Conservation (phyloP, 495 filamentous ascomycete genomes). For the Saxophila tyrrhenica region DNA sequence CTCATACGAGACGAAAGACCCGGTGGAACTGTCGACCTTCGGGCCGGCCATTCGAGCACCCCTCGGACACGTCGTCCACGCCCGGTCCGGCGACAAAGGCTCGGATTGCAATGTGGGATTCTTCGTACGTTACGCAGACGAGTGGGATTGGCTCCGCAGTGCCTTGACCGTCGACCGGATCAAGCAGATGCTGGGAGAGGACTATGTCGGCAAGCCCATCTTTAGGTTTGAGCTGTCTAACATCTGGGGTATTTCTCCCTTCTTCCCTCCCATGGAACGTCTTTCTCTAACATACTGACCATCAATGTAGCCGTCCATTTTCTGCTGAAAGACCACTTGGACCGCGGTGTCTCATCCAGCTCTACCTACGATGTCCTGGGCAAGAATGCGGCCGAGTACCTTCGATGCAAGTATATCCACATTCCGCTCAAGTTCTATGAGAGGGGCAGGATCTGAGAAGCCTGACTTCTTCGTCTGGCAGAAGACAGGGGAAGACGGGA, state of each 20-base stretch:
- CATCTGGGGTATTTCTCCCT: too few species aligned
- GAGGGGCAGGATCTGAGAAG: slow-evolving; percentile 5
- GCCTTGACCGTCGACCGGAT: slow-evolving; percentile 15
- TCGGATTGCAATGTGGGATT: slow-evolving; percentile 24
- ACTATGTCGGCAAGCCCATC: slow-evolving; percentile 27
- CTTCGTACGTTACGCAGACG: slow-evolving; percentile 20
- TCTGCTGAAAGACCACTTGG: slow-evolving; percentile 21
- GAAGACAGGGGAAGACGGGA: too few species aligned
- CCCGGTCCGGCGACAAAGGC: slow-evolving; percentile 24
- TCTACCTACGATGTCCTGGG: slow-evolving; percentile 22
- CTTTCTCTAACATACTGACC: slow-evolving; percentile 21
- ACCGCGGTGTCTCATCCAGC: slow-evolving; percentile 15
- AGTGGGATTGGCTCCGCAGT: slow-evolving; percentile 22
- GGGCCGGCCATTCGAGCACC: slow-evolving; percentile 15
- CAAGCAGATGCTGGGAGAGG: slow-evolving; percentile 20
- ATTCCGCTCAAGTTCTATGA: slow-evolving; percentile 9
- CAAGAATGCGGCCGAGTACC: slow-evolving; percentile 20
- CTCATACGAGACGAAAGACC: slow-evolving; percentile 13
- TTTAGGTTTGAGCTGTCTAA: slow-evolving; percentile 41
- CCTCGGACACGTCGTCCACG: slow-evolving; percentile 23
- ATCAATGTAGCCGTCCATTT: slow-evolving; percentile 24
- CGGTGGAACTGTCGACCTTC: not conserved
- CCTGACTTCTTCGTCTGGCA: too few species aligned
- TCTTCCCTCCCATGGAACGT: too few species aligned
- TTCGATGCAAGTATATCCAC: slow-evolving; percentile 10